phyloP scores from a whole-genome alignment of 495 filamentous ascomycete species.

The Jackrogersella multiformis region DNA sequence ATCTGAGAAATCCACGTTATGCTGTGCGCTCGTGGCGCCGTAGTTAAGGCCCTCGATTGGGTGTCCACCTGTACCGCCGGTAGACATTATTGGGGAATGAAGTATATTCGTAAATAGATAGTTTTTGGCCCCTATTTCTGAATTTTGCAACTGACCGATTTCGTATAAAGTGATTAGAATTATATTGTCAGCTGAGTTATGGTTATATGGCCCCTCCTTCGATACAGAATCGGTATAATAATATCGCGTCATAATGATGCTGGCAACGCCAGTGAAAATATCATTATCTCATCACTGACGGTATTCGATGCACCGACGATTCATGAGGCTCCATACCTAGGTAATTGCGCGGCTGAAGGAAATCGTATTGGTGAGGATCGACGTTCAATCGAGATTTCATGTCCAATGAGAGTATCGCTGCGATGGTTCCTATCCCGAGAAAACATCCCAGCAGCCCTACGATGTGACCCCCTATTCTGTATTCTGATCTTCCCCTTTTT shows the following conservation, averaged over 20 bases:
- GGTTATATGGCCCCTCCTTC: not conserved
- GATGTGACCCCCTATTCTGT: no score
- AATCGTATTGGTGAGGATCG: not conserved
- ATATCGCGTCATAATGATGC: conserved; percentile 39
- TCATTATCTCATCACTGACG: conserved; percentile 6
- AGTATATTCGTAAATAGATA: not conserved
- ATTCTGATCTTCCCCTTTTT: not conserved
- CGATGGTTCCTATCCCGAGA: not conserved
- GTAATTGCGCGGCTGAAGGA: not conserved
- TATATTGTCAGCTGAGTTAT: not conserved
- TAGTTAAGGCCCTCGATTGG: conserved; percentile 16
- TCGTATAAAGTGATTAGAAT: not conserved
- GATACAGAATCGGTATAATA: not conserved
- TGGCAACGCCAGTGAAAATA: not conserved
- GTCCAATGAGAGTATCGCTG: not conserved
- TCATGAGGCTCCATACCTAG: conserved; percentile 1
- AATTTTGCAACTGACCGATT: not conserved
- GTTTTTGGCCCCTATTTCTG: not conserved
- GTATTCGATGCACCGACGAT: not conserved
- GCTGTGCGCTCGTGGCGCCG: conserved; percentile 14
- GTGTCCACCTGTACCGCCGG: conserved; percentile 33
- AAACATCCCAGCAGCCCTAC: not conserved
- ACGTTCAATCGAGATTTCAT: conserved; percentile 6
- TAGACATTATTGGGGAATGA: conserved; percentile 28
- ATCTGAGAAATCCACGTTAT: conserved; percentile 24